These are phyloP conservation scores for Rhizopus microsporus DNA, from an alignment of 371 early-diverging fungal genomes.

Conservation along the genomic window DNA sequence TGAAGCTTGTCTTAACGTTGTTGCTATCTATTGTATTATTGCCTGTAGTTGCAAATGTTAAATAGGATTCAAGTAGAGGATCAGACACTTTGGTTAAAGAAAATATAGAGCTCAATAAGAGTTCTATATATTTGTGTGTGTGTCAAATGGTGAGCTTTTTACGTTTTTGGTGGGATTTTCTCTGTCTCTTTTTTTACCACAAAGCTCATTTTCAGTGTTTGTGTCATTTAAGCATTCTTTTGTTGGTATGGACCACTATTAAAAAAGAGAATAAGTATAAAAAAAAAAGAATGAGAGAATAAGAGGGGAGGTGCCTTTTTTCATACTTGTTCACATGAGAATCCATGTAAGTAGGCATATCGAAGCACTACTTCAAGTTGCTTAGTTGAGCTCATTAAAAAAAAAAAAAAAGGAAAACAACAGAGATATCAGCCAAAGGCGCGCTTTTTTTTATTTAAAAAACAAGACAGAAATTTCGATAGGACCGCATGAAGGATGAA, in stretches of 20 bases:
- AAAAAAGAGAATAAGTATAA: slow-evolving; percentile 1
- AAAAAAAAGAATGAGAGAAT: not conserved
- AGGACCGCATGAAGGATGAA: no score
- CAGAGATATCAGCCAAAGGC: not conserved
- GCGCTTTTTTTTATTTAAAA: not conserved
- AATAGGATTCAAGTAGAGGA: slow-evolving; percentile 38
- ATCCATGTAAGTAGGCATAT: slow-evolving; percentile 28
- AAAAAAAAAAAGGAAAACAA: not conserved
- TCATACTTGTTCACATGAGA: slow-evolving; percentile 28
- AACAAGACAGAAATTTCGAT: no score
- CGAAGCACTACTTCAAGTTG: slow-evolving; percentile 33
- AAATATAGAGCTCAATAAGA: slow-evolving; percentile 39
- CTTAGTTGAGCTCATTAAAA: slow-evolving; percentile 20
- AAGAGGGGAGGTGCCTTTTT: not conserved
- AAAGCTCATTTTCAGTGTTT: slow-evolving; percentile 21
- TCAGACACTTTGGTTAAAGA: slow-evolving; percentile 32
- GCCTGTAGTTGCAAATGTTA: slow-evolving; percentile 36
- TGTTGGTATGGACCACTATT: slow-evolving; percentile 44
- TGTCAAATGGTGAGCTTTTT: not conserved
- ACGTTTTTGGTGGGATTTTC: not conserved
- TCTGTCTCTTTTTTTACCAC: slow-evolving; percentile 26
- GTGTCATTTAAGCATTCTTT: slow-evolving; percentile 33
- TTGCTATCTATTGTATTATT: not conserved
- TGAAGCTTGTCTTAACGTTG: slow-evolving; percentile 4
- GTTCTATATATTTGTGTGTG: slow-evolving; percentile 17